Evolutionary conservation across 768 basidiomycete genomes (phyloP), one percentile per base, ranked within the genome.

Genomic region (Kwoniella pini): DNA sequence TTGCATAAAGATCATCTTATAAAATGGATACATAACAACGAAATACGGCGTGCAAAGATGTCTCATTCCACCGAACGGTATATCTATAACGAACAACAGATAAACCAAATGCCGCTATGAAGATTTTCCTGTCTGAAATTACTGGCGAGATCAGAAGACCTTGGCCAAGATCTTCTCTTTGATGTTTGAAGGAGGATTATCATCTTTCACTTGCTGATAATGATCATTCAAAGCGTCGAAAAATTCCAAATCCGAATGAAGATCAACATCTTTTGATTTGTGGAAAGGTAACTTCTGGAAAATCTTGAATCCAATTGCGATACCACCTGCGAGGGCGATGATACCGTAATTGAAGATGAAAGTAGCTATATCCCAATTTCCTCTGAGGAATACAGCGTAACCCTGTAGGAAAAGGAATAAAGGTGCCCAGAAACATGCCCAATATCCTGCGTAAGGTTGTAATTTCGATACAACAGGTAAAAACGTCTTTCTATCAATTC

Each of bases 111-210:
- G n/a, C n/a, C n/a, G n/a, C n/a, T n/a, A n/a, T n/a, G n/a, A n/a
- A n/a, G n/a, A n/a, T n/a, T n/a, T n/a, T n/a, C n/a, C n/a, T n/a
- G n/a, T n/a, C n/a, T n/a, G n/a, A n/a, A n/a, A n/a, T n/a, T n/a
- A n/a, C n/a, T n/a, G n/a, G 40, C 40, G n/a, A 13, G 11, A 12
- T 38, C 43, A 65, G 55, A 65, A 65, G 4, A 65, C 26, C 51
- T 61, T 65, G 4, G 59, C 64, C 50, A 66, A 36, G 28, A 66
- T 58, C 60, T 55, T 66, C 30, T 66, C 64, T 30, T 66, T 66
- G 26, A 66, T 15, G 6, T 21, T 61, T 13, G 39, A 21, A 17
- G 57, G 51, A 11, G 36, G 36, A 7, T 38, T 48, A 9, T 66
- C 64, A 30, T 62, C 64, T 61, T 55, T 66, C 38, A 39, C 28